A percentile compares a stretch with the other conserved stretches of the same genome.
phyloP scores from a whole-genome alignment of 805 yeast species.

The Starmerella powellii region DNA sequence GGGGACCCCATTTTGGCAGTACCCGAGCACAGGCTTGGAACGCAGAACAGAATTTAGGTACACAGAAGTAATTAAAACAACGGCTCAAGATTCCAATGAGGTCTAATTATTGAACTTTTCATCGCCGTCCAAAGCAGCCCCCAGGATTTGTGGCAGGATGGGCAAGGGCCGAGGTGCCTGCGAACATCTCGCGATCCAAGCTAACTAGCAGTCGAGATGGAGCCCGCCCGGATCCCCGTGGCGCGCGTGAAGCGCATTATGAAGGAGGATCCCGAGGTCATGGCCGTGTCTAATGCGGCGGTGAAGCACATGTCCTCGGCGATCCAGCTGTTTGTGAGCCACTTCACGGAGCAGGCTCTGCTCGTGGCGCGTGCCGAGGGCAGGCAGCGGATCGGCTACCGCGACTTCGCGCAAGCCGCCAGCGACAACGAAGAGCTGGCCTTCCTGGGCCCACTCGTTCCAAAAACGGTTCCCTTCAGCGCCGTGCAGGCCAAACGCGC shows the following conservation, averaged over 20 bases:
- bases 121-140: too few relatives aligned
- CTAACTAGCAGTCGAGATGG: too few relatives aligned
- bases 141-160: too few relatives aligned
- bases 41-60: too few relatives aligned
- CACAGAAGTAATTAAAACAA: too few relatives aligned
- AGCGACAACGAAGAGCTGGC: conserved; percentile 44
- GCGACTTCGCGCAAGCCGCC: conserved; percentile 58
- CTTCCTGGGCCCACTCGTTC: conserved; percentile 57
- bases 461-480: conserved; percentile 29
- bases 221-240: conserved; percentile 38
- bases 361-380: conserved; percentile 51
- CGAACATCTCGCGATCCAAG: too few relatives aligned
- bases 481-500: conserved; percentile 12
- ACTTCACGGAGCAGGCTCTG: conserved; percentile 59
- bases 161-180: too few relatives aligned
- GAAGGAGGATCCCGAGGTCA: conserved; percentile 63
- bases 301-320: conserved; percentile 70
- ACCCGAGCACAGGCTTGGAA: too few relatives aligned
- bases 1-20: too few relatives aligned
- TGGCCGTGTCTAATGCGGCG: conserved; percentile 54
- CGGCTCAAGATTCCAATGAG: too few relatives aligned
- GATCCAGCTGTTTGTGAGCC: conserved; percentile 59
- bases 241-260: conserved; percentile 59
- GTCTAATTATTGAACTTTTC: too few relatives aligned
- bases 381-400: conserved; percentile 57